Percentiles rank a stretch among this genome's conserved stretches.
Conservation (phyloP, 371 early-diverging fungal species). For the Syncephalastrum sp. region DNA sequence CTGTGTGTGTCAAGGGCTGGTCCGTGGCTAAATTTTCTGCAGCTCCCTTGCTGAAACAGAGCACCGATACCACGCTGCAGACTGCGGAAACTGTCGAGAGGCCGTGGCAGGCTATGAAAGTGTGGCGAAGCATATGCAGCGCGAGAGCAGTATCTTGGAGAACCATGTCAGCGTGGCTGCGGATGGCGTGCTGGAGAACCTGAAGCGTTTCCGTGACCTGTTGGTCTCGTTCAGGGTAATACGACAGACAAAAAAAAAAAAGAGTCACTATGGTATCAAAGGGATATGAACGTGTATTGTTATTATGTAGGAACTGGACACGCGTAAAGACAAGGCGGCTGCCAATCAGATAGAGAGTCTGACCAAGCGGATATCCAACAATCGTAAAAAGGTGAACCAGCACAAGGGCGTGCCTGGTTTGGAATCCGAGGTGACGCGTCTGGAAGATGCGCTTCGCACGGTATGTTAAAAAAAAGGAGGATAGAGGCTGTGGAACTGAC, state of each 20-base stretch:
- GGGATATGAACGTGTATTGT: not conserved
- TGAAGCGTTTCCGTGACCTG: conserved; percentile 73
- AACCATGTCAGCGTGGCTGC: conserved; percentile 41
- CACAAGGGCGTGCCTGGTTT: conserved; percentile 45
- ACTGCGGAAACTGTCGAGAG: conserved; percentile 60
- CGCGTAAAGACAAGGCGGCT: conserved; percentile 31
- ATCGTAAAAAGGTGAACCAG: conserved; percentile 40
- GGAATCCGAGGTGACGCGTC: conserved; percentile 38
- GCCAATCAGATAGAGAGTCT: conserved; percentile 38
- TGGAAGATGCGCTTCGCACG: conserved; percentile 33
- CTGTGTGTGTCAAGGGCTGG: conserved; percentile 21
- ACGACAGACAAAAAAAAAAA: not conserved
- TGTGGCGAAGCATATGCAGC: conserved; percentile 60
- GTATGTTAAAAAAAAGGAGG: conserved; percentile 21
- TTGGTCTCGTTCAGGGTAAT: conserved; percentile 60
- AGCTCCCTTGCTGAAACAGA: conserved; percentile 58
- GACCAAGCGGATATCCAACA: conserved; percentile 30
- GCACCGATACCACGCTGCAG: conserved; percentile 58
- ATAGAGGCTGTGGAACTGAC: conserved; percentile 40
- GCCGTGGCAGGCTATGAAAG: conserved; percentile 60
- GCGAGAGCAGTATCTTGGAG: conserved; percentile 51
- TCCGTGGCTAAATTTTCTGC: no score
- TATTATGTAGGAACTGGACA: conserved; percentile 26
- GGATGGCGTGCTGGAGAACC: conserved; percentile 61
- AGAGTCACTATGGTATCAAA: no score